Conservation (phyloP, 2,329 filamentous ascomycete genomes). For the Achaetomium macrosporum region DNA sequence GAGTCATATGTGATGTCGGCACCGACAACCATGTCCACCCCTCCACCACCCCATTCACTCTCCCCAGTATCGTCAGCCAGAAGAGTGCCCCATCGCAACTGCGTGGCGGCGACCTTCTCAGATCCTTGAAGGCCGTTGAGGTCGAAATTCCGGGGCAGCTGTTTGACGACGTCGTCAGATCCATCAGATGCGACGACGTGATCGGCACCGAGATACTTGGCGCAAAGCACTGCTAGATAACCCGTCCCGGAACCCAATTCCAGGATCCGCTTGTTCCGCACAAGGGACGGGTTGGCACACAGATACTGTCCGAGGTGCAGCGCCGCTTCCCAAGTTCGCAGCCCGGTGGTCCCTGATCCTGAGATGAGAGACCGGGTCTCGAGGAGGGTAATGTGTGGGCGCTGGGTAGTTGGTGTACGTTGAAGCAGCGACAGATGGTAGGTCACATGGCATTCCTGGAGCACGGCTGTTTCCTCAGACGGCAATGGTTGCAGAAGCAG, state of each 20-base stretch:
- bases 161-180: conserved; percentile 64
- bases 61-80: conserved; percentile 51
- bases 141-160: conserved; percentile 60
- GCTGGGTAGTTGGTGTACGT: not conserved
- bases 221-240: conserved; percentile 66
- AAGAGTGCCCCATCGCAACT: conserved; percentile 60
- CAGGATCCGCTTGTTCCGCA: conserved; percentile 54
- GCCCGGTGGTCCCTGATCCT: conserved; percentile 65
- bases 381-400: conserved; percentile 51
- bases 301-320: conserved; percentile 68
- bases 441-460: conserved; percentile 68
- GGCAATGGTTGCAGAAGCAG: conserved; percentile 59
- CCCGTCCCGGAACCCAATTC: conserved; percentile 75
- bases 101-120: conserved; percentile 41
- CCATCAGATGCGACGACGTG: conserved; percentile 68
- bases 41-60: conserved; percentile 43
- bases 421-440: conserved; percentile 49
- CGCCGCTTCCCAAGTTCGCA: conserved; percentile 76
- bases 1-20: conserved; percentile 74
- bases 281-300: conserved; percentile 38
- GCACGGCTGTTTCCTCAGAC: conserved; percentile 59
- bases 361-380: conserved; percentile 66
- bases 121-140: conserved; percentile 58
- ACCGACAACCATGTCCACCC: conserved; percentile 61
- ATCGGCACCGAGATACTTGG: conserved; percentile 55